Evolutionary conservation across 2,329 filamentous ascomycete genomes (phyloP).

Genomic region (Gnomoniopsis smithogilvyi): DNA sequence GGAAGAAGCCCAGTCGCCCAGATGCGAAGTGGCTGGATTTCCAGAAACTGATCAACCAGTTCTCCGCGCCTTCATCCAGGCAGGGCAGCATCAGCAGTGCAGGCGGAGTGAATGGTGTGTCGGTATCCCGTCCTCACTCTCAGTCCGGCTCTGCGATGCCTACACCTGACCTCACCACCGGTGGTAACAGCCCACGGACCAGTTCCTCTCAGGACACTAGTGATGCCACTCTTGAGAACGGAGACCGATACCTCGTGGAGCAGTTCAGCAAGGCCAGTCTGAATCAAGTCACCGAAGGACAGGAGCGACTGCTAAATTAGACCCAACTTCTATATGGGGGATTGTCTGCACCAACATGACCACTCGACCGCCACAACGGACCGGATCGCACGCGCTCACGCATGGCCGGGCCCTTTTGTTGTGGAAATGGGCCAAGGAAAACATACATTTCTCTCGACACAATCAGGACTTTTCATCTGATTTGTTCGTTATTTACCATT

Average conservation of each 20-base stretch:
- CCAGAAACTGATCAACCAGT: slow-evolving; percentile 48
- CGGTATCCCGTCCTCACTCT: slow-evolving; percentile 34
- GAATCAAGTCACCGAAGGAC: not conserved
- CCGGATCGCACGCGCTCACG: not conserved
- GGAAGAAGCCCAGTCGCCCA: slow-evolving; percentile 63
- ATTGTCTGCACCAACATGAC: not conserved
- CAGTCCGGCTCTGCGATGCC: slow-evolving; percentile 53
- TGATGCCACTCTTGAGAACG: slow-evolving; percentile 48
- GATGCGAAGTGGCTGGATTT: slow-evolving; percentile 57
- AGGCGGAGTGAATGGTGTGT: slow-evolving; percentile 19
- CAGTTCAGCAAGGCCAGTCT: slow-evolving; percentile 22
- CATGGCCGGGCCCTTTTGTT: not conserved
- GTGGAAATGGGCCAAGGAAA: not conserved
- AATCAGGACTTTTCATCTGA: not conserved
- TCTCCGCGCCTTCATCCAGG: slow-evolving; percentile 25
- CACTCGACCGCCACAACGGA: too few relatives aligned
- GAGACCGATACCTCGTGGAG: slow-evolving; percentile 20
- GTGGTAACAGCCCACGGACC: slow-evolving; percentile 67
- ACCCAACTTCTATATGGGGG: not conserved
- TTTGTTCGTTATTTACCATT: not conserved
- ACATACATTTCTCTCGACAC: not conserved
- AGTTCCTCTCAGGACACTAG: slow-evolving; percentile 63
- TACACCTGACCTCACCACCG: slow-evolving; percentile 65
- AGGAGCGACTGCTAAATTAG: not conserved
- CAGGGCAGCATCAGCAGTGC: slow-evolving; percentile 20